phyloP scores from a whole-genome alignment of 805 yeast genomes.

The Myxozyma mucilagina region DNA sequence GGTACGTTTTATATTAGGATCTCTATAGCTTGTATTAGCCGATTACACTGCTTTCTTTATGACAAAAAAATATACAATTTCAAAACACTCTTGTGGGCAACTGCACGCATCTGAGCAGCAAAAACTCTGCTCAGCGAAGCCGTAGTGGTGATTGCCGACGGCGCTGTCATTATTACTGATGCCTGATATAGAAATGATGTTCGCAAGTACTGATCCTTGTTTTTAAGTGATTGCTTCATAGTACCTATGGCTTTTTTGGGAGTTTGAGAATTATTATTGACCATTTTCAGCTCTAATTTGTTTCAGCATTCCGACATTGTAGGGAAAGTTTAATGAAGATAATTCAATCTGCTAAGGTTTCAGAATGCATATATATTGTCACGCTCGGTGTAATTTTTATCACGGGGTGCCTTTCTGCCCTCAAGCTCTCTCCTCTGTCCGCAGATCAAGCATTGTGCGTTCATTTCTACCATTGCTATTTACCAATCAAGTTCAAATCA shows the following conservation, averaged over 20 bases:
- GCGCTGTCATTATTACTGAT: conserved; percentile 19
- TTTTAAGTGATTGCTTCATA: conserved; percentile 11
- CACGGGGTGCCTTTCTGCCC: not conserved
- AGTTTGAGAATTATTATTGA: not conserved
- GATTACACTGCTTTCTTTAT: not conserved
- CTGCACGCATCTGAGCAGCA: conserved; percentile 28
- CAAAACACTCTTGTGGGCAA: conserved; percentile 32
- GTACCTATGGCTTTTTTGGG: conserved; percentile 1
- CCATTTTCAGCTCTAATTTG: not conserved
- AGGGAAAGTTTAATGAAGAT: no score
- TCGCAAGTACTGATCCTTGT: conserved; percentile 32
- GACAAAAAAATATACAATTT: conserved; percentile 20
- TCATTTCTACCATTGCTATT: no score
- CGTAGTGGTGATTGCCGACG: not conserved
- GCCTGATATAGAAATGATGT: conserved; percentile 33
- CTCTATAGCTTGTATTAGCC: conserved; percentile 6
- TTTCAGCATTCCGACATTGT: no score
- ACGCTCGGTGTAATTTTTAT: not conserved
- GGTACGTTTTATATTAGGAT: conserved; percentile 52
- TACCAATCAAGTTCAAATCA: no score
- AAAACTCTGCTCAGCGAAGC: conserved; percentile 17
- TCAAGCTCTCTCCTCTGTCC: not conserved
- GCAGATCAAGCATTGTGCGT: not conserved
- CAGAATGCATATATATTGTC: not conserved
- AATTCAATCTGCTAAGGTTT: not conserved